A percentile compares a stretch with the other conserved stretches of the same genome.
These are phyloP conservation scores for Kazachstania sp. DNA, from an alignment of 1,139 yeast genomes.

Conservation along the genomic window DNA sequence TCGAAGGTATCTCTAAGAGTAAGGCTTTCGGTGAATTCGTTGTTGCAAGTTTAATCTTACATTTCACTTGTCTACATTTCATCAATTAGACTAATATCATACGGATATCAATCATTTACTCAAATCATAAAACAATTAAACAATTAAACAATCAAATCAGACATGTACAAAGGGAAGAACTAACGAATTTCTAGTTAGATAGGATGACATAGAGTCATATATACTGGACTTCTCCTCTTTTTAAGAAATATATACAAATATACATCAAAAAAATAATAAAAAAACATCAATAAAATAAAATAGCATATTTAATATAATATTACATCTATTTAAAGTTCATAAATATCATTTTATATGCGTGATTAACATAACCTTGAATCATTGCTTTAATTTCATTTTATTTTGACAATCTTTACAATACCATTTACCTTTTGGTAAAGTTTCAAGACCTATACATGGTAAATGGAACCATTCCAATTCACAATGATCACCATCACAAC, in stretches of 20 bases:
- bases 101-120: too few species aligned
- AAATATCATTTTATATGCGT: too few species aligned
- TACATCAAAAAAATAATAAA: neutral
- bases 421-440: slow-evolving; percentile 96
- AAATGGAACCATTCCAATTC: slow-evolving; percentile 95
- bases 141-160: slow-evolving; percentile 1
- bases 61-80: slow-evolving; percentile 84
- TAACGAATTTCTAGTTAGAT: neutral
- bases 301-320: too few species aligned
- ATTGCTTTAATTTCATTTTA: slow-evolving; percentile 3
- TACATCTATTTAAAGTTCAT: neutral
- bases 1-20: slow-evolving; percentile 56
- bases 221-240: neutral
- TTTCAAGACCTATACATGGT: slow-evolving; percentile 86
- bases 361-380: neutral
- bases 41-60: slow-evolving; percentile 79
- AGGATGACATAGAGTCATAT: neutral
- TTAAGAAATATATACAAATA: neutral
- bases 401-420: slow-evolving; percentile 78
- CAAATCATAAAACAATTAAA: too few species aligned
- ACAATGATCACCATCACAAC: slow-evolving; percentile 92
- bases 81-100: slow-evolving; percentile 46
- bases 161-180: neutral
- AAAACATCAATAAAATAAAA: neutral
- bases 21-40: slow-evolving; percentile 84